Evolutionary conservation across 2,329 filamentous ascomycete genomes (phyloP).

Genomic region (Westerdykella ornata): DNA sequence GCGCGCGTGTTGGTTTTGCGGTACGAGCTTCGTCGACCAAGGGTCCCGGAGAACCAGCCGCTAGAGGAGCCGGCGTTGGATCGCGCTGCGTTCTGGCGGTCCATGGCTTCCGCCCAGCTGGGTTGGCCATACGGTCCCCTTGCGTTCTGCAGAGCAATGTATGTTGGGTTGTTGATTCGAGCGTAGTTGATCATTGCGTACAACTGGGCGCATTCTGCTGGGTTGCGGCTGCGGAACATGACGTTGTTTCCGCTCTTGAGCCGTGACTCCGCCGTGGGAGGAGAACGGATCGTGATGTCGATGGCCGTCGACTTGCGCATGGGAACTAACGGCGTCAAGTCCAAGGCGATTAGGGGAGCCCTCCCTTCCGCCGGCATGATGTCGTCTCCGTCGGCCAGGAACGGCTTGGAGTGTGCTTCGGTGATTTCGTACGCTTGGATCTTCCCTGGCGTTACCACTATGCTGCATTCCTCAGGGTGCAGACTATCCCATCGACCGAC

Average conservation of each 20-base stretch:
- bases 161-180: constrained; percentile 87
- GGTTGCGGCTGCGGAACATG: constrained; percentile 77
- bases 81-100: constrained; percentile 44
- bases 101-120: constrained; percentile 48
- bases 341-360: constrained; percentile 60
- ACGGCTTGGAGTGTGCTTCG: constrained; percentile 41
- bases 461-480: constrained; percentile 56
- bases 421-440: constrained; percentile 57
- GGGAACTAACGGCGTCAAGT: constrained; percentile 85
- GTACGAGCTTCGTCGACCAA: constrained; percentile 50
- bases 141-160: constrained; percentile 70
- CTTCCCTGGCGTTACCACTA: constrained; percentile 57
- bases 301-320: constrained; percentile 85
- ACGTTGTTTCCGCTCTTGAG: constrained; percentile 68
- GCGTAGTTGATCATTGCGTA: constrained; percentile 84
- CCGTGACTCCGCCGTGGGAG: constrained; percentile 65
- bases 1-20: constrained; percentile 48
- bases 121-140: constrained; percentile 49
- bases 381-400: constrained; percentile 37
- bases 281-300: constrained; percentile 89
- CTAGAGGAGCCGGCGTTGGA: constrained; percentile 30
- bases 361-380: constrained; percentile 31
- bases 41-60: constrained; percentile 46
- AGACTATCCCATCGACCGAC: constrained; percentile 54
- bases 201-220: constrained; percentile 70